Percentiles rank a stretch among this genome's conserved stretches.
These are phyloP conservation scores for Pseudogymnoascus sp. DNA, from an alignment of 2,329 filamentous ascomycete species.

Conservation along the genomic window DNA sequence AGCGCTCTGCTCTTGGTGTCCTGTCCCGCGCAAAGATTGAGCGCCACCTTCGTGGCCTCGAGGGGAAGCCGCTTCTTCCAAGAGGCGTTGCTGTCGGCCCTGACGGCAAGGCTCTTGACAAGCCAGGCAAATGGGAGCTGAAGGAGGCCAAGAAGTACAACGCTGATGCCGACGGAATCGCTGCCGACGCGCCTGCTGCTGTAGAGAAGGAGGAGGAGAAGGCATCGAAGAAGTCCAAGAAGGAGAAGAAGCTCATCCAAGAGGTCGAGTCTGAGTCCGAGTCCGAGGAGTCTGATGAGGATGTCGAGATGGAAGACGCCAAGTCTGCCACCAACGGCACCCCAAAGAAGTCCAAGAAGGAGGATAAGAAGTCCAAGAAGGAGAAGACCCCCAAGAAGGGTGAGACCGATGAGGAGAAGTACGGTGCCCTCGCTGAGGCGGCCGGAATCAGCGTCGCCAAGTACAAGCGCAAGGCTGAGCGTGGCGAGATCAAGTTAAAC, in stretches of 20 bases:
- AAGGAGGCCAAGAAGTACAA: constrained; percentile 95
- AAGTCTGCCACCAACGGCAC: constrained; percentile 27
- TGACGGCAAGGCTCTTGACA: constrained; percentile 52
- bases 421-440: constrained; percentile 47
- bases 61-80: constrained; percentile 81
- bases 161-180: constrained; percentile 79
- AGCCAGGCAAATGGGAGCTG: constrained; percentile 75
- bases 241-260: constrained; percentile 34
- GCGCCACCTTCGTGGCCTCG: constrained; percentile 65
- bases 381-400: constrained; percentile 37
- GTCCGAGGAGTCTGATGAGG: constrained; percentile 12
- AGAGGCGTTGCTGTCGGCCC: constrained; percentile 68
- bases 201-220: constrained; percentile 39
- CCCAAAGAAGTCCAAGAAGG: constrained; percentile 28
- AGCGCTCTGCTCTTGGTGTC: constrained; percentile 73
- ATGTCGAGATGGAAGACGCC: constrained; percentile 24
- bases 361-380: constrained; percentile 36
- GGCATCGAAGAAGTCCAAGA: constrained; percentile 40
- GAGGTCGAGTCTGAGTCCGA: constrained; percentile 23
- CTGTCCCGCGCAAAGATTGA: constrained; percentile 65
- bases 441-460: constrained; percentile 65
- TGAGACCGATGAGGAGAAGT: constrained; percentile 34
- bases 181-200: constrained; percentile 55
- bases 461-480: constrained; percentile 71
- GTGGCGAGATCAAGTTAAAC: constrained; percentile 62